Base-by-base conservation (phyloP, 2,329 filamentous ascomycete genomes). In the Aspergillus puulaauensis region DNA sequence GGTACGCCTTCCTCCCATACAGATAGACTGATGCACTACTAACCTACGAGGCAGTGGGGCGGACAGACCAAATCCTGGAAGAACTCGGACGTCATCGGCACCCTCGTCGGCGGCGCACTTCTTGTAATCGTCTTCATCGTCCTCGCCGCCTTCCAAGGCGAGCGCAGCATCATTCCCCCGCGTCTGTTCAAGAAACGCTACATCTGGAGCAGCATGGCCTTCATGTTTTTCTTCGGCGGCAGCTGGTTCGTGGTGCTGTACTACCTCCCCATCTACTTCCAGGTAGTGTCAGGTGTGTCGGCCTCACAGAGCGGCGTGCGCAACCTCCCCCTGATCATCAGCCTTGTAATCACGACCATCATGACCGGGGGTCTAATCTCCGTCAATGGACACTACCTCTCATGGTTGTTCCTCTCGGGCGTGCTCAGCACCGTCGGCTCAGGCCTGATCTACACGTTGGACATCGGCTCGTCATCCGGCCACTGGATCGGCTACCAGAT, bases 61-160 rank as follows among this genome's bases (percentile, higher is more conserved):
- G 84, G 83, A 0, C 78, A 80, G 44, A 78, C 76, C 0, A 81
- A 79, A 54, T 62, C 73, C 1, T 87, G 84, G 85, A 70, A 73
- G 23, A 82, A 80, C 51, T 75, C 78, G 0, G 70, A 77, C 17
- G 82, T 86, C 3, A 70, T 86, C 45, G 66, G 73, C 14, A 75
- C 81, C 14, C 69, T 87, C 15, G 70, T 75, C 2, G 69, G 40
- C 9, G 21, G n/a, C 8, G 24, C 43, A 2, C 37, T 31, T n/a
- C 14, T 52, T 6, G 5, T 19, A 1, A 12, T 24, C 2, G 2
- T n/a, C 6, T 27, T 52, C n/a, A 6, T 46, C 0, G 7, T 44
- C 9, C 12, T 12, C 2, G 41, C 37, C 55, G 82, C 2, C 12
- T 39, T 35, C 27, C 27, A 53, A 8, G 7, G 31, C 27, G 51